phyloP scores from a whole-genome alignment of 352 stramenopile species.

The Salisapilia sapeloensis region DNA sequence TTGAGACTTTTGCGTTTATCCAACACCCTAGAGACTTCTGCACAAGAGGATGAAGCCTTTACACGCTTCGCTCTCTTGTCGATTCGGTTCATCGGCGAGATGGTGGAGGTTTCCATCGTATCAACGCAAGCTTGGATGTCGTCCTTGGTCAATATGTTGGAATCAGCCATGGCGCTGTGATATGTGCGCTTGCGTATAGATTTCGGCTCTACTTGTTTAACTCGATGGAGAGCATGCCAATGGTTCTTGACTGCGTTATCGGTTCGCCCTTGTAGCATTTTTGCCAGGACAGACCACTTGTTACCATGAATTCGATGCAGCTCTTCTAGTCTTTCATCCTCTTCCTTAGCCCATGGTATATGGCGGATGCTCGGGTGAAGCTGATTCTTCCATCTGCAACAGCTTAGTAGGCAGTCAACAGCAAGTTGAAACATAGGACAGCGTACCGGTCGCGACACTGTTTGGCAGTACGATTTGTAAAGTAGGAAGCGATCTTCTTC shows the following conservation, averaged over 20 bases:
- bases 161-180: too few species aligned
- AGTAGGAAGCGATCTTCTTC: slow-evolving; percentile 40
- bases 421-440: slow-evolving; percentile 35
- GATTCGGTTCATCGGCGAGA: too few species aligned
- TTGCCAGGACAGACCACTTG: slow-evolving; percentile 95
- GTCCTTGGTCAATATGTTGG: too few species aligned
- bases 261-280: slow-evolving; percentile 86
- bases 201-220: too few species aligned
- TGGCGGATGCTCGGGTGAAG: slow-evolving; percentile 70
- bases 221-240: too few species aligned
- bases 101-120: too few species aligned
- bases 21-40: too few species aligned
- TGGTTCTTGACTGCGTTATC: slow-evolving; percentile 98
- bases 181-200: too few species aligned
- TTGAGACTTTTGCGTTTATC: too few species aligned
- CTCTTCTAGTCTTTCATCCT: slow-evolving; percentile 72
- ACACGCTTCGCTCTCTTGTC: too few species aligned
- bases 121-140: too few species aligned
- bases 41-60: too few species aligned
- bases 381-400: slow-evolving; percentile 76
- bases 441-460: slow-evolving; percentile 60
- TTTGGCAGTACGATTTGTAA: slow-evolving; percentile 18
- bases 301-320: slow-evolving; percentile 86
- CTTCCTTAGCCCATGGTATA: slow-evolving; percentile 54
- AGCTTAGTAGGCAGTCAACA: slow-evolving; percentile 55